Conservation (phyloP, 1,139 yeast species). For the Geotrichum klebahnii region DNA sequence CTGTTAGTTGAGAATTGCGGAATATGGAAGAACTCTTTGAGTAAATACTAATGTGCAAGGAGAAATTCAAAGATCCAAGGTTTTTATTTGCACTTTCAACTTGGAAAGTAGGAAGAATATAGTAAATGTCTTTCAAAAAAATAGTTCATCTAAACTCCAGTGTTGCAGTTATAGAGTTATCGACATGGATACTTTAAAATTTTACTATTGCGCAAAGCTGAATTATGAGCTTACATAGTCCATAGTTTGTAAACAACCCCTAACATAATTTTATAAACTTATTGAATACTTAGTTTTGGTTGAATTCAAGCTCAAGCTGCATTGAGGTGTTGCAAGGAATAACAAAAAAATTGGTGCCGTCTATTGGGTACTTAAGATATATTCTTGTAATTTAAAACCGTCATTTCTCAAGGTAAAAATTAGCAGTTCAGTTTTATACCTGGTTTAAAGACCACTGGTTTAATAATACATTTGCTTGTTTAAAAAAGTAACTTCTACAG, state of each 20-base stretch:
- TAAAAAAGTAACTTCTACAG: constrained; percentile 40
- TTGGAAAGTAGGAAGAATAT: constrained; percentile 51
- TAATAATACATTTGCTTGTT: constrained; percentile 29
- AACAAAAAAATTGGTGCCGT: constrained; percentile 54
- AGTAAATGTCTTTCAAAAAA: constrained; percentile 54
- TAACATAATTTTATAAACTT: constrained; percentile 14
- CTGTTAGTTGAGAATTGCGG: too few species aligned
- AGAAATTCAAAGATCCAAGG: constrained; percentile 20
- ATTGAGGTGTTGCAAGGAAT: constrained; percentile 51
- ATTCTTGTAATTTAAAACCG: constrained; percentile 53
- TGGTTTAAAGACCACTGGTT: too few species aligned
- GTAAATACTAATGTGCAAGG: too few species aligned
- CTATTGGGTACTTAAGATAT: constrained; percentile 50
- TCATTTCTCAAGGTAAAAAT: too few species aligned
- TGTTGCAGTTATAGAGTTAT: too few species aligned
- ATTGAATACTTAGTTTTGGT: constrained; percentile 47
- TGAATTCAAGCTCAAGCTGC: constrained; percentile 43
- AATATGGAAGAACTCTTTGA: too few species aligned
- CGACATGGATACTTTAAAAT: too few species aligned
- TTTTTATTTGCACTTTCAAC: constrained; percentile 51
- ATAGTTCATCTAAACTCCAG: constrained; percentile 60
- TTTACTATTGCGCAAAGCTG: too few species aligned
- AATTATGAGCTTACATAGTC: too few species aligned
- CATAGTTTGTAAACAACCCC: too few species aligned
- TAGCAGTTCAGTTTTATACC: too few species aligned